phyloP scores from a whole-genome alignment of 2,329 filamentous ascomycete genomes.

The Tothia fuscella region DNA sequence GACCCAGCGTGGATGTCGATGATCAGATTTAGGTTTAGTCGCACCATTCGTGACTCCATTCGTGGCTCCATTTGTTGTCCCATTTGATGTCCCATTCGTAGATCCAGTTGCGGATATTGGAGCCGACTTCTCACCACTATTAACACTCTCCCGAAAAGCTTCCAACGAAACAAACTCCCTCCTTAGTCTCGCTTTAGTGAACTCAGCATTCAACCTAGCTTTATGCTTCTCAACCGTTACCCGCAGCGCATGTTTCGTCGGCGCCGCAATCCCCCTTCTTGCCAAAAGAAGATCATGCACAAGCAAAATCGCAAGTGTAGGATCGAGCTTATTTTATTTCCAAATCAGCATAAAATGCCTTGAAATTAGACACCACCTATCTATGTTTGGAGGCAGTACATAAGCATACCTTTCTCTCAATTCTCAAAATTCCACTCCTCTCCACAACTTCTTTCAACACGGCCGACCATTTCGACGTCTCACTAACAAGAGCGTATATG shows the following conservation, averaged over 20 bases:
- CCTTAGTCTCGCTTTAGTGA: conserved; percentile 66
- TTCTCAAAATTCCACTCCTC: conserved; percentile 57
- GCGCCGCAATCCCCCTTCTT: conserved; percentile 72
- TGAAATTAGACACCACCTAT: background rate
- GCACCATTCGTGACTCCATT: conserved; percentile 19
- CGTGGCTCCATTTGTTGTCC: conserved; percentile 18
- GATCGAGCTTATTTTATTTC: conserved; percentile 61
- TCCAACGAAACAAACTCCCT: conserved; percentile 58
- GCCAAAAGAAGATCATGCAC: conserved; percentile 76
- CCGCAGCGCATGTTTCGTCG: conserved; percentile 65
- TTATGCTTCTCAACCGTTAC: conserved; percentile 69
- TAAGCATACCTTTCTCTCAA: conserved; percentile 65
- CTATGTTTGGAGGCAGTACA: background rate
- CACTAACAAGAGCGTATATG: conserved; percentile 75
- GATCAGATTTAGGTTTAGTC: conserved; percentile 30
- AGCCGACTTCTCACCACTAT: conserved; percentile 23
- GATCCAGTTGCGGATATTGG: conserved; percentile 14
- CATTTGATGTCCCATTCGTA: conserved; percentile 19
- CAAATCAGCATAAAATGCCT: too few relatives aligned
- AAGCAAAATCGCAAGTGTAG: conserved; percentile 67
- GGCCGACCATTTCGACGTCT: conserved; percentile 81
- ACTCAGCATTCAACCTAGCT: conserved; percentile 65
- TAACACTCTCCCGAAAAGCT: conserved; percentile 48
- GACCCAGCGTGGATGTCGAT: conserved; percentile 74
- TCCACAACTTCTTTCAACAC: conserved; percentile 87